phyloP scores from a whole-genome alignment of 2,329 filamentous ascomycete species.

The Fusarium hostae region DNA sequence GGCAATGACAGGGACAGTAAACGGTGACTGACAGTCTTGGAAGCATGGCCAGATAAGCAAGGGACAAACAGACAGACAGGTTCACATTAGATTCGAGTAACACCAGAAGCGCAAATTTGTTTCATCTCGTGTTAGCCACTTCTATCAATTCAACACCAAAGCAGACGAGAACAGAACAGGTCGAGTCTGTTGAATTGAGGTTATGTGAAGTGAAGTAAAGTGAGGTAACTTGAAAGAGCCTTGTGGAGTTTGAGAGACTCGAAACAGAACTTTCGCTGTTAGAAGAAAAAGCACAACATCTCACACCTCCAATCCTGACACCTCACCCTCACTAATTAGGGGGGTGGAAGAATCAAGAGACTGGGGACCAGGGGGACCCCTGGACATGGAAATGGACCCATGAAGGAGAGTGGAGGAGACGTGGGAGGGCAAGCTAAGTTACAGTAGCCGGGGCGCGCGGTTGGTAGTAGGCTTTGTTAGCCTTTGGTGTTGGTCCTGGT shows the following conservation, averaged over 20 bases:
- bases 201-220: slow-evolving; percentile 12
- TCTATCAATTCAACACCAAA: neutral
- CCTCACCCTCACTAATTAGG: slow-evolving; percentile 4
- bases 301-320: slow-evolving; percentile 7
- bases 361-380: slow-evolving; percentile 30
- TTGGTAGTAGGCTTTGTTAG: slow-evolving; percentile 22
- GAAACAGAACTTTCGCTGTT: slow-evolving; percentile 26
- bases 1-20: slow-evolving; percentile 36
- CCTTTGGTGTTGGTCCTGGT: slow-evolving; percentile 15
- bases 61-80: neutral
- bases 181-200: neutral
- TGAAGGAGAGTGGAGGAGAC: slow-evolving; percentile 5
- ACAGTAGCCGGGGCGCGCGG: slow-evolving; percentile 36
- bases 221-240: neutral
- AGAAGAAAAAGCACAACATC: slow-evolving; percentile 7
- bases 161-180: neutral
- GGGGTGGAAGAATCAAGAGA: slow-evolving; percentile 23
- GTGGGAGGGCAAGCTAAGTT: slow-evolving; percentile 28
- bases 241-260: slow-evolving; percentile 22
- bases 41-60: slow-evolving; percentile 28
- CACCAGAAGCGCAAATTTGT: slow-evolving; percentile 32
- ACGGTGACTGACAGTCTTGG: slow-evolving; percentile 22
- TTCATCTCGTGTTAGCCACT: slow-evolving; percentile 25
- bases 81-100: slow-evolving; percentile 18
- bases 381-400: slow-evolving; percentile 22